Conservation (phyloP, 192 early-diverging fungal species). For the Anaeromyces robustus region DNA sequence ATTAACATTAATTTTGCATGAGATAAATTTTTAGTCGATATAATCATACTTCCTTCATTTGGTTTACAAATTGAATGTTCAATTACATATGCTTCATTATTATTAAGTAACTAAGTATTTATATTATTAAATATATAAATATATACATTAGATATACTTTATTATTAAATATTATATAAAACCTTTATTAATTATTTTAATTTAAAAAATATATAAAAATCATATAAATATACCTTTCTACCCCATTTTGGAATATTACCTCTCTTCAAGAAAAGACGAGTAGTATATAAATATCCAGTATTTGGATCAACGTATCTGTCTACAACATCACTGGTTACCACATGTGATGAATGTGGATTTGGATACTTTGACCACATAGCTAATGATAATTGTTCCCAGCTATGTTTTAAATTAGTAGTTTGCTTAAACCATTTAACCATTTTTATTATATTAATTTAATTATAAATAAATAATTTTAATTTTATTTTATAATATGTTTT, state of each 20-base stretch:
- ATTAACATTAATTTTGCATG: constrained; percentile 86
- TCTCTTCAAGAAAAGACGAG: constrained; percentile 78
- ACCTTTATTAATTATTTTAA: no score
- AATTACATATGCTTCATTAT: constrained; percentile 69
- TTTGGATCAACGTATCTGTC: constrained; percentile 63
- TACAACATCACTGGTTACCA: constrained; percentile 82
- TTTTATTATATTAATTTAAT: no score
- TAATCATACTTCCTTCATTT: constrained; percentile 55
- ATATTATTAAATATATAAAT: constrained; percentile 2
- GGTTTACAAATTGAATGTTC: constrained; percentile 81
- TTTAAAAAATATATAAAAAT: no score
- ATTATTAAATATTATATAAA: no score
- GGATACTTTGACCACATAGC: constrained; percentile 93
- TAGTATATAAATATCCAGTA: constrained; percentile 60
- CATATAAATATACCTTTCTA: constrained; percentile 15
- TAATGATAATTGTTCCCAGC: constrained; percentile 67
- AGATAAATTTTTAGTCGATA: constrained; percentile 73
- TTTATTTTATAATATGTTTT: no score
- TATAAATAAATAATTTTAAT: no score
- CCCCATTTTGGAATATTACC: constrained; percentile 82
- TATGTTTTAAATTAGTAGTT: constrained; percentile 5
- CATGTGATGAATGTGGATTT: constrained; percentile 93
- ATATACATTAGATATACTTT: no score
- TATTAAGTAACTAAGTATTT: background rate
- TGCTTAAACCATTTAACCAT: constrained; percentile 3